These are phyloP conservation scores for Exophiala dermatitidis DNA, from an alignment of 2,329 filamentous ascomycete genomes.

Conservation along the genomic window DNA sequence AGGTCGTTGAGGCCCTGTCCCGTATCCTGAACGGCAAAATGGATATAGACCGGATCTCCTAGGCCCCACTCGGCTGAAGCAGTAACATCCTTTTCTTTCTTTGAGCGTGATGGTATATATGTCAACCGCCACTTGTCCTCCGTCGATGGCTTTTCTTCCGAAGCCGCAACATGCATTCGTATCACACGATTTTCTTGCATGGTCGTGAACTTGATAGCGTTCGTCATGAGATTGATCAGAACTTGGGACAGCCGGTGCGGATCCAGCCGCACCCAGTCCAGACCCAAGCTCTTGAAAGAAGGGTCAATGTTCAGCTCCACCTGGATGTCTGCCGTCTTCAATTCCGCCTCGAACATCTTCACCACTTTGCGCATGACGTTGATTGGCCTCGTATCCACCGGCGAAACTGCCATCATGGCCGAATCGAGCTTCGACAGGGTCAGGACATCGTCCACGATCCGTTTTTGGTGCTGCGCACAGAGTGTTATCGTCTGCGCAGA, in stretches of 20 bases:
- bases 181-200: conserved; percentile 43
- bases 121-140: conserved; percentile 34
- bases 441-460: conserved; percentile 68
- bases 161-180: conserved; percentile 49
- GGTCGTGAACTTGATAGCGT: conserved; percentile 73
- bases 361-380: conserved; percentile 59
- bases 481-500: conserved; percentile 70
- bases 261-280: conserved; percentile 64
- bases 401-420: conserved; percentile 64
- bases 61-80: conserved; percentile 48
- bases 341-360: conserved; percentile 72
- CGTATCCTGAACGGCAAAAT: conserved; percentile 69
- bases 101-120: conserved; percentile 30
- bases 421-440: conserved; percentile 71
- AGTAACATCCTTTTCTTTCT: conserved; percentile 30
- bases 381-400: conserved; percentile 61
- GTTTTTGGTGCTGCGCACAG: conserved; percentile 73
- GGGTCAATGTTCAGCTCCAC: conserved; percentile 58
- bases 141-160: conserved; percentile 39
- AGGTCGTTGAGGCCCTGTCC: conserved; percentile 64
- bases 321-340: conserved; percentile 61
- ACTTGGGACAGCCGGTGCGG: conserved; percentile 70
- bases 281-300: conserved; percentile 50
- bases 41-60: conserved; percentile 56
- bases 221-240: conserved; percentile 71